Conservation (phyloP, 345 rosid species). For the Toxicodendron radicans region DNA sequence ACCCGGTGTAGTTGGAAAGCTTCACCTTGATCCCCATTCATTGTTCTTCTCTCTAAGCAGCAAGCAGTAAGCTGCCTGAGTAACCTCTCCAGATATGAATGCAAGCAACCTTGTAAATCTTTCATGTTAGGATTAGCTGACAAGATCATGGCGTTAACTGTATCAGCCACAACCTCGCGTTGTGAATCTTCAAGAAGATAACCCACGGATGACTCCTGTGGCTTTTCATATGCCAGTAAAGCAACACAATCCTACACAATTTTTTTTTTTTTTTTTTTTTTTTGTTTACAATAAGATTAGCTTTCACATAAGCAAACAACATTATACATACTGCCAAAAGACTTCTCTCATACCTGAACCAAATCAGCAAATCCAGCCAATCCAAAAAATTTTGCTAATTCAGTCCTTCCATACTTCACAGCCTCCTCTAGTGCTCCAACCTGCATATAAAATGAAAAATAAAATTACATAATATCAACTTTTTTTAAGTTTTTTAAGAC, state of each 20-base stretch:
- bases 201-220: constrained; percentile 65
- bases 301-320: background rate
- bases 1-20: constrained; percentile 62
- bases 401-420: constrained; percentile 72
- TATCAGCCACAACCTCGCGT: constrained; percentile 88
- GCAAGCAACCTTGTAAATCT: constrained; percentile 47
- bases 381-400: constrained; percentile 66
- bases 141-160: constrained; percentile 76
- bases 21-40: constrained; percentile 85
- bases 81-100: constrained; percentile 70
- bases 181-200: constrained; percentile 74
- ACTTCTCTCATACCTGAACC: constrained; percentile 54
- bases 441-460: constrained; percentile 31
- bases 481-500: background rate
- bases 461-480: background rate
- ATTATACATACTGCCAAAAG: background rate
- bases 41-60: constrained; percentile 66
- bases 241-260: constrained; percentile 74
- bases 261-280: background rate
- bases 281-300: constrained; percentile 4
- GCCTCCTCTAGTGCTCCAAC: constrained; percentile 79
- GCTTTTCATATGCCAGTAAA: constrained; percentile 73
- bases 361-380: constrained; percentile 53
- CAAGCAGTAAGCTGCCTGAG: constrained; percentile 83
- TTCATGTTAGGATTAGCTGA: constrained; percentile 66